These are phyloP conservation scores for Parachlorella kessleri DNA, from an alignment of 139 green algal species.

Conservation along the genomic window DNA sequence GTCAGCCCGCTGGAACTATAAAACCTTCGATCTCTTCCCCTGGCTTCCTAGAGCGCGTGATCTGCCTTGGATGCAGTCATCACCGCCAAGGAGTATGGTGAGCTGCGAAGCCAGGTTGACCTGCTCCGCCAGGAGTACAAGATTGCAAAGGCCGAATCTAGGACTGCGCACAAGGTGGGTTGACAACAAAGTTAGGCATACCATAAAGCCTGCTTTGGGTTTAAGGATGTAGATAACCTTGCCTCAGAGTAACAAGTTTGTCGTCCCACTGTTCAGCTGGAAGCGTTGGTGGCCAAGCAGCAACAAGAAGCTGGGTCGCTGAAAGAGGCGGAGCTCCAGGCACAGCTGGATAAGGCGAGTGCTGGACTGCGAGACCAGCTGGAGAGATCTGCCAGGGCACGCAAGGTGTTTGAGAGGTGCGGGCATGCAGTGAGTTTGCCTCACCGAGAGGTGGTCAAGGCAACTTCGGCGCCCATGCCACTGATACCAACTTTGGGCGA, in stretches of 20 bases:
- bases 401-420: conserved; percentile 1
- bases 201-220: not conserved
- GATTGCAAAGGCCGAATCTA: not conserved
- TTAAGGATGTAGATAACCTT: not conserved
- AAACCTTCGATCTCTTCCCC: not conserved
- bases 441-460: not conserved
- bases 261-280: not conserved
- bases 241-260: not conserved
- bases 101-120: not conserved
- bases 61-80: not conserved
- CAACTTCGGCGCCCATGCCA: not conserved
- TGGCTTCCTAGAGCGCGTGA: not conserved
- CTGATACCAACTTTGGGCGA: too few relatives aligned
- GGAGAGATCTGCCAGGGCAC: not conserved
- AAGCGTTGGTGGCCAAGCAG: not conserved
- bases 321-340: not conserved
- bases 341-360: not conserved
- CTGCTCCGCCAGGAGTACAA: not conserved
- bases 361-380: not conserved
- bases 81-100: not conserved
- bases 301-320: not conserved
- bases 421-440: not conserved
- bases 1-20: not conserved
- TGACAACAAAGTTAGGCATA: too few relatives aligned
- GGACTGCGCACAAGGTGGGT: not conserved